A percentile compares a stretch with the other conserved stretches of the same genome.
These are phyloP conservation scores for Chaetomiaceae sp. DNA, from an alignment of 2,329 filamentous ascomycete genomes.

Conservation along the genomic window DNA sequence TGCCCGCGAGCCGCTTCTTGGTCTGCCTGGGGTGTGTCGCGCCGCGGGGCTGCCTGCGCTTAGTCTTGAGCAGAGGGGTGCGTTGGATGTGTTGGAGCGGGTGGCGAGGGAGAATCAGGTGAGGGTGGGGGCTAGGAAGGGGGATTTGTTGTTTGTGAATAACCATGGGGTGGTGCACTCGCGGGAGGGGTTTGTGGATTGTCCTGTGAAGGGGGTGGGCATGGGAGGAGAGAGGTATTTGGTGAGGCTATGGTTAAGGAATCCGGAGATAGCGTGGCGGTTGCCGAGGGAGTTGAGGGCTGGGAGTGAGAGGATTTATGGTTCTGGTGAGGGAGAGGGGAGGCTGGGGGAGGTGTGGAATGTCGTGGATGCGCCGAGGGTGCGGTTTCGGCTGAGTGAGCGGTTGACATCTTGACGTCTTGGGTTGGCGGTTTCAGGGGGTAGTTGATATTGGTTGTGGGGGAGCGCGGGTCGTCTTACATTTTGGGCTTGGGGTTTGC, in stretches of 20 bases:
- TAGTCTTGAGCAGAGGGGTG: constrained; percentile 45
- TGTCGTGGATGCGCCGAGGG: constrained; percentile 20
- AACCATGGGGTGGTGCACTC: constrained; percentile 58
- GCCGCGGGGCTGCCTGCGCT: constrained; percentile 44
- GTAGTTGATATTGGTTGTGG: neutral
- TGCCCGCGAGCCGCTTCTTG: constrained; percentile 50
- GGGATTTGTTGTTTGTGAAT: constrained; percentile 61
- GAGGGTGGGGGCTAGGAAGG: constrained; percentile 47
- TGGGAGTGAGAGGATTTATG: constrained; percentile 21
- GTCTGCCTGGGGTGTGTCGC: constrained; percentile 47
- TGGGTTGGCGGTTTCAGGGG: neutral
- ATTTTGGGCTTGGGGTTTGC: neutral
- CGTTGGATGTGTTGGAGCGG: constrained; percentile 51
- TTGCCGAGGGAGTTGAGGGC: constrained; percentile 18
- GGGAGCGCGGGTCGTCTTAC: too few species aligned
- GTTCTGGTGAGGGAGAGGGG: constrained; percentile 7
- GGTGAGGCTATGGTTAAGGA: constrained; percentile 52
- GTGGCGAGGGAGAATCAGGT: constrained; percentile 51
- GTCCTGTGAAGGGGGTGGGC: neutral
- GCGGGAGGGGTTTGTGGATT: constrained; percentile 53
- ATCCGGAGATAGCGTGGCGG: constrained; percentile 18
- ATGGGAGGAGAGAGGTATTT: constrained; percentile 47
- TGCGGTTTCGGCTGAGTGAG: constrained; percentile 23
- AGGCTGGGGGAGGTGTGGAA: constrained; percentile 23
- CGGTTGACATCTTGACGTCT: constrained; percentile 25